phyloP scores from a whole-genome alignment of 352 stramenopile genomes.

The Phytophthora cryptogea region DNA sequence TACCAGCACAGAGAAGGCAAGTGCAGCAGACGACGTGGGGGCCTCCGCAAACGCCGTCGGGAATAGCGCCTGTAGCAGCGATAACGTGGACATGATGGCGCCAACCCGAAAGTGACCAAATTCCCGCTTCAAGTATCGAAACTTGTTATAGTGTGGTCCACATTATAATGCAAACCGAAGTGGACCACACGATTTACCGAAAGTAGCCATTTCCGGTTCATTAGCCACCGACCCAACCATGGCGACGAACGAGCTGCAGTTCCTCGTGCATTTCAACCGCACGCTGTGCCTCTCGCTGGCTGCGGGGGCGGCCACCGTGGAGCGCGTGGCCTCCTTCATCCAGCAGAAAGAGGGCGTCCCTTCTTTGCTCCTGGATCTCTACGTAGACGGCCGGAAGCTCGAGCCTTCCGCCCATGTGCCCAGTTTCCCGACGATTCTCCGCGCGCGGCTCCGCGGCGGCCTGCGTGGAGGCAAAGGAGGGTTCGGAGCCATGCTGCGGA shows the following conservation, averaged over 20 bases:
- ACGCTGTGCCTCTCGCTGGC: conserved; percentile 77
- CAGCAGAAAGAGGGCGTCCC: conserved; percentile 55
- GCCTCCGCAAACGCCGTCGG: conserved; percentile 7
- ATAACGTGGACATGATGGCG: neutral
- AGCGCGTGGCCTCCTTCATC: conserved; percentile 45
- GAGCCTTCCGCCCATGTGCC: conserved; percentile 37
- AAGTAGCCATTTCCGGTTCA: neutral
- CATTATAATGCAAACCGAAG: too few relatives aligned
- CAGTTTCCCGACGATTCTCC: conserved; percentile 57
- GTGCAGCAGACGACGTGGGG: neutral
- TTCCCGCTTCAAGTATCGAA: too few relatives aligned
- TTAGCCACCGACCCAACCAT: conserved; percentile 18
- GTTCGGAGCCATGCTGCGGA: conserved; percentile 87
- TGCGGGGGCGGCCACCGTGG: conserved; percentile 37
- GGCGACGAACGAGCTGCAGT: conserved; percentile 50
- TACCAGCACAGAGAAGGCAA: conserved; percentile 1
- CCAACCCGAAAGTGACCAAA: too few relatives aligned
- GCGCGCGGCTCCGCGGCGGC: conserved; percentile 62
- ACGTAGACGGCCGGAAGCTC: conserved; percentile 59
- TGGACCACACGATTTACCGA: too few relatives aligned
- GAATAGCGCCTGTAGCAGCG: conserved; percentile 6
- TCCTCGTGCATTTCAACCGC: conserved; percentile 83
- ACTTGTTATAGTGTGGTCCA: too few relatives aligned
- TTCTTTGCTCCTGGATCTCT: conserved; percentile 55
- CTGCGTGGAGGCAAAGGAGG: conserved; percentile 82